Evolutionary conservation across 495 filamentous ascomycete genomes (phyloP), one percentile per base, ranked within the genome.

Genomic region (Thozetella sp.): DNA sequence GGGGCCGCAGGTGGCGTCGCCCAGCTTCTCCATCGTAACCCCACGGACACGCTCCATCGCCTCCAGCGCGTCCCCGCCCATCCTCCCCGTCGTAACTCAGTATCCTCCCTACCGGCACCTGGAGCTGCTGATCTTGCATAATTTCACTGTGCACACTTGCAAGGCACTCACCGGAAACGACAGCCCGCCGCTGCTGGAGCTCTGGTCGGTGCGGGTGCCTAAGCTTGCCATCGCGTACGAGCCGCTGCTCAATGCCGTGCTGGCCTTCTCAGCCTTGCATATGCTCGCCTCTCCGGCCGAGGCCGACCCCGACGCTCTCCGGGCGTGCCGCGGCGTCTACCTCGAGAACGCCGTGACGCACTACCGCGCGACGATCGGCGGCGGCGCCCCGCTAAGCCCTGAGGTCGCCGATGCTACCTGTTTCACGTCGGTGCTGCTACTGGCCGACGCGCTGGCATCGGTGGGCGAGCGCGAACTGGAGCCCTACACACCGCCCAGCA

Each of bases 91-190:
- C 43, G 43, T 48, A 9, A 19, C 9, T n/a, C 43, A 19, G 10
- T 48, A 10, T 13, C 11, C 43, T 19, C 43, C 43, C 9, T 20
- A 48, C n/a, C 43, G 43, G n/a, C 43, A 48, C 3, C 20, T 48
- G 43, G 43, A 48, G 43, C 43, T 48, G 43, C 43, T 48, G 43
- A 48, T 48, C n/a, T n/a, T 48, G 43, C 43, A 48, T 19, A 48
- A 48, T n/a, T 48, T 48, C n/a, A 48, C 43, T n/a, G 43, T 48
- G 6, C 43, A 48, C 43, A 48, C 43, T 10, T 9, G 9, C 43
- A 19, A 3, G 3, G 43, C 43, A 10, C 43, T 48, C 11, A 48
- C 43, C 20, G 43, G 43, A 4, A 20, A 10, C 9, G 9, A 11
- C n/a, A 9, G n/a, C 43, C 43, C 43, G 4, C 6, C 6, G 43